Evolutionary conservation across 2,329 filamentous ascomycete species (phyloP).

Genomic region (Colletotrichum cordylinicola): DNA sequence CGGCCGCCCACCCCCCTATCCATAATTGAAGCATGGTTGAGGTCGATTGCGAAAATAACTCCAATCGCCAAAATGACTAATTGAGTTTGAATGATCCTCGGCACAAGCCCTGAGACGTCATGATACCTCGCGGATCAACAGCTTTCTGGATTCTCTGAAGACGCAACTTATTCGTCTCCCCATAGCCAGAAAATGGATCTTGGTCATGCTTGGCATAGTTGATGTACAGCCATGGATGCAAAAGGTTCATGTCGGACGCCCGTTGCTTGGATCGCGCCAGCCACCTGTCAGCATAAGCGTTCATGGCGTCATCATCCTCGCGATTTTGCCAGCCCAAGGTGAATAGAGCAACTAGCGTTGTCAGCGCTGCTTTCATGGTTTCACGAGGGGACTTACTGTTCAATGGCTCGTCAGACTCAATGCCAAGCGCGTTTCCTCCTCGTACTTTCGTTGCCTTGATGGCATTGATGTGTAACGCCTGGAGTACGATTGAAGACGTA

Average conservation of each 20-base stretch:
- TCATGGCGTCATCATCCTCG: neutral
- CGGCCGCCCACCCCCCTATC: neutral
- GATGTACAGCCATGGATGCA: conserved; percentile 36
- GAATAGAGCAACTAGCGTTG: neutral
- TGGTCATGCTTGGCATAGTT: conserved; percentile 48
- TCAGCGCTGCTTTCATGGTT: neutral
- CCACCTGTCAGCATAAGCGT: neutral
- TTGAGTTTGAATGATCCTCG: neutral
- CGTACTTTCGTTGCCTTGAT: neutral
- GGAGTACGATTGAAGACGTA: neutral
- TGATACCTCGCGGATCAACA: neutral
- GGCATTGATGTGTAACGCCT: neutral
- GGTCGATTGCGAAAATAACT: rapidly evolving
- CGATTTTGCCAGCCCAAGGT: neutral
- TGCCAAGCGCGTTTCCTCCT: neutral
- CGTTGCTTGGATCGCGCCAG: neutral
- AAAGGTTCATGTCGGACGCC: conserved; percentile 14
- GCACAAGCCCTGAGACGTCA: neutral
- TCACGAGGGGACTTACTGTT: neutral
- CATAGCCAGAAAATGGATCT: conserved; percentile 43
- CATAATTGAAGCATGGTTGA: neutral
- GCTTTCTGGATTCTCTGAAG: neutral
- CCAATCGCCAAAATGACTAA: neutral
- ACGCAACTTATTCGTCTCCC: conserved; percentile 33
- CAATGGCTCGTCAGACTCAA: neutral